Base-by-base conservation (phyloP, 2,329 filamentous ascomycete species). In the Aspergillus carbonarius region DNA sequence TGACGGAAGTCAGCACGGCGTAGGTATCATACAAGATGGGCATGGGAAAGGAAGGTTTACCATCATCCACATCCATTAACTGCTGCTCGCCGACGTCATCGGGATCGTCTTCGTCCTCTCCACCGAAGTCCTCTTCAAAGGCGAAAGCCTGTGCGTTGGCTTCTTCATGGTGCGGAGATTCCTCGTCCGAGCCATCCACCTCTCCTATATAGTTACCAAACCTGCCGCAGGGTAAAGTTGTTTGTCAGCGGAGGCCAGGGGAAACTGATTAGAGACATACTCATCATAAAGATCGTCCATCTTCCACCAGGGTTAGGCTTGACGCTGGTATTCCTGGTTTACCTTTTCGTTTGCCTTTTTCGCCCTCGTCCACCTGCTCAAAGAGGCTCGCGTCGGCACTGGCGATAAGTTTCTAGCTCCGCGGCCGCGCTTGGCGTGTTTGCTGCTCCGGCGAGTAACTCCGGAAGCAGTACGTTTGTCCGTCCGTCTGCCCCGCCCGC, bases 251-350 rank as follows among this genome's bases (percentile, higher is more conserved):
- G 12, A 20, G 18, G 7, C 25, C 32, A 44, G 25, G 39, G 39
- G 17, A 12, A 10, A 23, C 18, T 18, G 60, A 49, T 55, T 18
- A 20, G 44, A 7, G n/a, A 62, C 67, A 65, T 81, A 96, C 91
- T 98, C 93, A 80, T 98, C 93, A 76, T 98, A 97, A 69, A 97
- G 87, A 78, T 97, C 93, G 82, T 97, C 93, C 92, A 96, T 95
- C 69, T 57, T 58, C 46, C 18, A 30, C 35, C 44, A 6, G 27
- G 57, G 47, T 34, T n/a, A 17, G 15, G 48, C 42, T 52, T 47
- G 34, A 25, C 25, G 37, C 20, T 5, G 17, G 17, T 34, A 12
- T 7, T 55, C 32, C 30, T 25, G 37, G n/a, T n/a, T n/a, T n/a
- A n/a, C n/a, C n/a, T 5, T 44, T 54, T 49, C 27, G 23, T 48